Conservation (phyloP, 768 basidiomycete species). For the Cystofilobasidium capitatum region DNA sequence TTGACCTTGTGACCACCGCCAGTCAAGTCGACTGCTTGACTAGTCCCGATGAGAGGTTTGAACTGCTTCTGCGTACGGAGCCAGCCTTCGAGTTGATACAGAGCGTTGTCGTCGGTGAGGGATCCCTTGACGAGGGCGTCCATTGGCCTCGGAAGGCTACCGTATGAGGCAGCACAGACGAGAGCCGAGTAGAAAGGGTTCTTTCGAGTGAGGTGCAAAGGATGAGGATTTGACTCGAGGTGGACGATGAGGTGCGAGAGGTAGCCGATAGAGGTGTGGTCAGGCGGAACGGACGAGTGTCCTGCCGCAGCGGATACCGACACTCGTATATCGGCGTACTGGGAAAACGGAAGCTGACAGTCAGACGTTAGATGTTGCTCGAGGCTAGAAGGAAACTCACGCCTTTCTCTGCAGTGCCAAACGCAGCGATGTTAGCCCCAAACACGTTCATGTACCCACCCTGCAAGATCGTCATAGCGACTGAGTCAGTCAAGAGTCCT, state of each 20-base stretch:
- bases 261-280: conserved; percentile 38
- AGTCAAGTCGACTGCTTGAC: conserved; percentile 19
- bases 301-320: background rate
- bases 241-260: conserved; percentile 35
- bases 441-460: background rate
- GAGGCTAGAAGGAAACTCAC: conserved; percentile 30
- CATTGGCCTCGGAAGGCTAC: background rate
- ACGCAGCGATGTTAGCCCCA: conserved; percentile 27
- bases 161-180: conserved; percentile 57
- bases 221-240: conserved; percentile 32
- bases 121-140: background rate
- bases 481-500: no score
- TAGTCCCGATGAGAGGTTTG: background rate
- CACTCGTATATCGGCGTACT: background rate
- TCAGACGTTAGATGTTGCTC: background rate
- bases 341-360: background rate
- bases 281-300: conserved; percentile 17
- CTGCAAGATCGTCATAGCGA: conserved; percentile 27
- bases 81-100: background rate
- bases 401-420: conserved; percentile 37
- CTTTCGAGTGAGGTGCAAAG: conserved; percentile 45
- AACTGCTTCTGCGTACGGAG: background rate
- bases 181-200: conserved; percentile 54
- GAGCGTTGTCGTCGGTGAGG: conserved; percentile 4
- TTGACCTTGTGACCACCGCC: conserved; percentile 34